phyloP scores from a whole-genome alignment of 1,284 basidiomycete genomes.

The Ceratobasidium papillatum region DNA sequence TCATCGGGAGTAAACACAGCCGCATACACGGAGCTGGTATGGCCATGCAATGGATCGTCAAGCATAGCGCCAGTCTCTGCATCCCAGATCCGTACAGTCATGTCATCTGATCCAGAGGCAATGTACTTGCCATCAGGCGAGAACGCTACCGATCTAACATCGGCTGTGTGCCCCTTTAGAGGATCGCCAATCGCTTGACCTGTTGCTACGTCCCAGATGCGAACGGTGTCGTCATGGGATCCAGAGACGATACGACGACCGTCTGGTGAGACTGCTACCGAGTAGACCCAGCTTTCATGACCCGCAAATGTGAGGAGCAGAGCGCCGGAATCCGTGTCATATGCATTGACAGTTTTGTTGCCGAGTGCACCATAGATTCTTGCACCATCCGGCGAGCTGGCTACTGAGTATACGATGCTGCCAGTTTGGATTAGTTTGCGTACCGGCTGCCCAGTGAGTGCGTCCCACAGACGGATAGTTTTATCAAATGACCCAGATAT shows the following conservation, averaged over 20 bases:
- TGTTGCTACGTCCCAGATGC: constrained; percentile 84
- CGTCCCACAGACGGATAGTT: constrained; percentile 30
- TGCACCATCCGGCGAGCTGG: constrained; percentile 25
- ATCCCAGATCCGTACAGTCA: constrained; percentile 88
- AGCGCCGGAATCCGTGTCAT: neutral
- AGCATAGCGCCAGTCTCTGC: constrained; percentile 73
- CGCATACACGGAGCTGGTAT: constrained; percentile 82
- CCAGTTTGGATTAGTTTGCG: neutral
- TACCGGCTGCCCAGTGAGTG: neutral
- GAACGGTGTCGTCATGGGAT: constrained; percentile 86
- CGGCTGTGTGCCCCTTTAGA: constrained; percentile 70
- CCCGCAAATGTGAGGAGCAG: neutral
- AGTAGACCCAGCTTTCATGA: constrained; percentile 63
- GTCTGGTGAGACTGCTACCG: constrained; percentile 82
- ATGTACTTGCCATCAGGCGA: constrained; percentile 82
- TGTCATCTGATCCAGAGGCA: constrained; percentile 87
- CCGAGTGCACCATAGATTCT: neutral
- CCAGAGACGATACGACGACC: constrained; percentile 84
- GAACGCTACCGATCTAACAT: constrained; percentile 81
- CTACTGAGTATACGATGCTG: neutral
- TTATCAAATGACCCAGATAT: constrained; percentile 33
- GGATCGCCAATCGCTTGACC: constrained; percentile 67
- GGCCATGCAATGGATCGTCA: constrained; percentile 74
- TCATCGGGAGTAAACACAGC: constrained; percentile 91
- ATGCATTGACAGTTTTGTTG: neutral